Conservation (phyloP, 2,329 filamentous ascomycete genomes). For the Zymoseptoria pseudotritici region DNA sequence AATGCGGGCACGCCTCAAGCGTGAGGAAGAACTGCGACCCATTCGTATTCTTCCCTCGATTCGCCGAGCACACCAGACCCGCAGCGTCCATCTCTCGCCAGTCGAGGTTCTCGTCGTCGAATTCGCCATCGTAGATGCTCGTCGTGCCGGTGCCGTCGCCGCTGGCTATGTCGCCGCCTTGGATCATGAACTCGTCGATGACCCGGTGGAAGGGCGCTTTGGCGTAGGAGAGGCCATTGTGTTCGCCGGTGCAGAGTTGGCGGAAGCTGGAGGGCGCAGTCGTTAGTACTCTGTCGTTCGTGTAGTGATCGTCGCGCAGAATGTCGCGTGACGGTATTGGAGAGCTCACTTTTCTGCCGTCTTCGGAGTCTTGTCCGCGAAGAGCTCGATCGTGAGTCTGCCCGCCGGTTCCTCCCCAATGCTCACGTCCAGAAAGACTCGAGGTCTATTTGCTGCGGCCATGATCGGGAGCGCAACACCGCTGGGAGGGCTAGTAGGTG, state of each 20-base stretch:
- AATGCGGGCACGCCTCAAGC: conserved; percentile 32
- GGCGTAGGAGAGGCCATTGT: conserved; percentile 33
- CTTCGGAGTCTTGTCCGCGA: conserved; percentile 38
- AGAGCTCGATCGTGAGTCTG: conserved; percentile 39
- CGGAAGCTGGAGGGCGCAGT: conserved; percentile 33
- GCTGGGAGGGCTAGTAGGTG: conserved; percentile 43
- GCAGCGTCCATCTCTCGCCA: conserved; percentile 36
- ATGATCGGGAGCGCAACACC: conserved; percentile 28
- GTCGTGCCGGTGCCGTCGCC: conserved; percentile 35
- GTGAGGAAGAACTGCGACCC: conserved; percentile 41
- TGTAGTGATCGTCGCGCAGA: neutral
- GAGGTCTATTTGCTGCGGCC: conserved; percentile 24
- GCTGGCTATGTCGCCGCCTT: conserved; percentile 37
- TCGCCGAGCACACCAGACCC: conserved; percentile 37
- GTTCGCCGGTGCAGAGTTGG: conserved; percentile 36
- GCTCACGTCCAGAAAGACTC: conserved; percentile 38
- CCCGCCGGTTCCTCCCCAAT: conserved; percentile 36
- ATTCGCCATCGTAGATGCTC: conserved; percentile 35
- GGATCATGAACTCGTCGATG: conserved; percentile 40
- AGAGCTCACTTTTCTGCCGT: conserved; percentile 40
- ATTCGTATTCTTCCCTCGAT: conserved; percentile 35
- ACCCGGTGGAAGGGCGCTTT: conserved; percentile 34
- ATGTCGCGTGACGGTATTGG: neutral
- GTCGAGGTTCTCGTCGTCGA: conserved; percentile 36
- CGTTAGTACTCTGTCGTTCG: conserved; percentile 5